Conservation (phyloP, 2,329 filamentous ascomycete species). For the Aspergillus fumigatus region DNA sequence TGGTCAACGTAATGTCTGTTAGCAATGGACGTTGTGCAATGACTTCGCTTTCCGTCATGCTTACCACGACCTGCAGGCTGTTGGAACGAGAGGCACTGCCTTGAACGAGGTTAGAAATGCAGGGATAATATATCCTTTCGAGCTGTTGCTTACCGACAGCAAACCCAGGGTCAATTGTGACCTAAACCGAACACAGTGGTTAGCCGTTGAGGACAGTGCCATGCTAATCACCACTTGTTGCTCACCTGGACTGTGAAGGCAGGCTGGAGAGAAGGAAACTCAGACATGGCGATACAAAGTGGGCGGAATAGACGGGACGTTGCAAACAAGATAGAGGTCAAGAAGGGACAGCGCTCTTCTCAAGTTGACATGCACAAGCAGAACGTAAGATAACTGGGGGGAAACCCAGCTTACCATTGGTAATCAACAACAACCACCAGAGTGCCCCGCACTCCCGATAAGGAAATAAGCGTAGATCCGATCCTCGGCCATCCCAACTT, state of each 20-base stretch:
- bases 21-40: neutral
- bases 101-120: constrained; percentile 11
- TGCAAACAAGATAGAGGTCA: neutral
- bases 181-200: constrained; percentile 14
- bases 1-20: neutral
- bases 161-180: constrained; percentile 26
- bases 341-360: neutral
- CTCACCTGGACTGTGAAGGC: constrained; percentile 38
- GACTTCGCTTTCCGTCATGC: neutral
- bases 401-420: neutral
- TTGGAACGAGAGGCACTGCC: constrained; percentile 35
- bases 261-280: constrained; percentile 36
- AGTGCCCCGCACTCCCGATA: neutral
- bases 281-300: constrained; percentile 32
- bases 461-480: neutral
- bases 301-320: neutral
- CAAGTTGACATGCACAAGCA: neutral
- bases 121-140: neutral
- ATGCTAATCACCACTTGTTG: neutral
- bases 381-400: neutral
- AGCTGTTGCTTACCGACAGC: constrained; percentile 27
- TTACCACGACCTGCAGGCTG: constrained; percentile 35
- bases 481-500: neutral
- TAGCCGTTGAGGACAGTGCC: neutral
- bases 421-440: neutral